Evolutionary conservation across 768 basidiomycete species (phyloP).

Genomic region (Phanerodontia chrysosporium): DNA sequence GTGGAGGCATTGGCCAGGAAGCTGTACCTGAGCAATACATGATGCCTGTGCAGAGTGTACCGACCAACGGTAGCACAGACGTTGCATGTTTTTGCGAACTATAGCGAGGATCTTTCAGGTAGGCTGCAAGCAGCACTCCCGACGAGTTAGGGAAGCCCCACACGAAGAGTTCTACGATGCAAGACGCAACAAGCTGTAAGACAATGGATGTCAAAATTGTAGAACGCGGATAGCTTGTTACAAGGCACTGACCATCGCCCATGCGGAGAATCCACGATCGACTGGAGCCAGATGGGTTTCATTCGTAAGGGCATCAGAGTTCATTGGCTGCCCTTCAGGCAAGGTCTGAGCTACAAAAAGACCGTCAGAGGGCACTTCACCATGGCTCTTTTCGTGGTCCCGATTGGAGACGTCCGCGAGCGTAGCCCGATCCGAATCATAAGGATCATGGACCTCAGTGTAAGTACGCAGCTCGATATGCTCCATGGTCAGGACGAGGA

Average conservation of each 20-base stretch:
- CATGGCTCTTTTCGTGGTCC: background rate
- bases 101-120: conserved; percentile 21
- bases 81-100: conserved; percentile 15
- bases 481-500: background rate
- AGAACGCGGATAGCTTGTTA: too few relatives aligned
- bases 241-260: conserved; percentile 12
- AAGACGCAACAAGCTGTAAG: conserved; percentile 26
- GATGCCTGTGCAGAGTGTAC: conserved; percentile 11
- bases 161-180: conserved; percentile 23
- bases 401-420: background rate
- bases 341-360: background rate
- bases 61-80: conserved; percentile 4
- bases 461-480: background rate
- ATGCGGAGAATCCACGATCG: conserved; percentile 9
- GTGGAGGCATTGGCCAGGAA: background rate
- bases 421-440: background rate
- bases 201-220: too few relatives aligned
- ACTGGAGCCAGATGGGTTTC: background rate
- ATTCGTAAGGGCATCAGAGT: background rate
- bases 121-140: conserved; percentile 25
- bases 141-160: conserved; percentile 27
- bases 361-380: background rate
- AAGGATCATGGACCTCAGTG: background rate
- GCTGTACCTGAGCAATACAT: conserved; percentile 18
- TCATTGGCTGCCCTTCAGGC: background rate